Base-by-base conservation (phyloP, 129 eudicot genomes). In the Saposhnikovia divaricata region DNA sequence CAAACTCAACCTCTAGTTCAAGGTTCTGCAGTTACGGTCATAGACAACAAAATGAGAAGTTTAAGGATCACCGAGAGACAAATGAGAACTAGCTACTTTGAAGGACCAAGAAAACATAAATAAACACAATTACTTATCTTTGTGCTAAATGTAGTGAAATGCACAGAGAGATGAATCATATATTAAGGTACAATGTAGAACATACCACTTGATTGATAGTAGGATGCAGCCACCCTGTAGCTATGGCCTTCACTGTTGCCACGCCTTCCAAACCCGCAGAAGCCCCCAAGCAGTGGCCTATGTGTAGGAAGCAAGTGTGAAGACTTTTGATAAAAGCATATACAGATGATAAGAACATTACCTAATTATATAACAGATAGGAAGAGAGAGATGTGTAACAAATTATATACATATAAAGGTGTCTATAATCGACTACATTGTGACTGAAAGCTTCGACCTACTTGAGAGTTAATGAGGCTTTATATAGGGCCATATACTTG, bases 191-290 rank as follows among this genome's bases (percentile, higher is more conserved):
- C 6, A 25, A 37, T 70, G 42, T 12, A 77, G 51, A 27, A 84
- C 97, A n/a, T 87, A 96, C 99, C 76, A 90, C 92, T 89, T 96
- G 99, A 77, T 96, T 96, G 57, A 96, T 90, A 42, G 95, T 82
- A 9, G 99, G 99, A 83, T 96, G 99, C 73, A 96, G 80, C 99
- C 99, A 96, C 72, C 99, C 99, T 3, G 98, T 92, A 50, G 91
- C 92, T 72, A 91, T 85, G 86, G 99, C 99, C 88, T 96, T 96
- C 37, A 96, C 83, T 7, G 98, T 87, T 38, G 99, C 99, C 77
- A 96, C 93, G 72, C 98, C 99, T 89, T 96, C 99, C 83, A 95
- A 80, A 79, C 98, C 98, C 34, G 97, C 98, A 39, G 98, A 96
- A 75, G 98, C 98, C 61, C 98, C 98, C 82, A 92, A 91, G 85